phyloP scores from a whole-genome alignment of 2,329 filamentous ascomycete genomes.

The Colletotrichum horii region DNA sequence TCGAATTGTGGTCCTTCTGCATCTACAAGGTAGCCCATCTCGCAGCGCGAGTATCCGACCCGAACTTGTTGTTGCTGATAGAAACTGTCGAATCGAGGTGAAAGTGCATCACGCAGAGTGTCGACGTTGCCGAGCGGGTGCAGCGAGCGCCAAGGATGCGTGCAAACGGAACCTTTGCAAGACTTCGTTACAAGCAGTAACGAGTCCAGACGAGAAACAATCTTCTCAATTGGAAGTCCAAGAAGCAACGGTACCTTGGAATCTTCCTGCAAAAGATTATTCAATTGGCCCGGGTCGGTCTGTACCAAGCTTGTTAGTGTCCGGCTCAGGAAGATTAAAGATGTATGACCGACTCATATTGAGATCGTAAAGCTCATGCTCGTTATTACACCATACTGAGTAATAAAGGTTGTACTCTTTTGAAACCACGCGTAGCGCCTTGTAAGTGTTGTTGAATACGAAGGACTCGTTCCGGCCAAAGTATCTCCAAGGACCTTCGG shows the following conservation, averaged over 20 bases:
- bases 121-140: conserved; percentile 57
- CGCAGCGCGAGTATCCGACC: conserved; percentile 57
- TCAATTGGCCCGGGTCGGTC: neutral
- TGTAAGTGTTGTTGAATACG: conserved; percentile 55
- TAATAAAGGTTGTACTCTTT: conserved; percentile 59
- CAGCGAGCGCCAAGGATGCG: conserved; percentile 57
- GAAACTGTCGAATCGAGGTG: conserved; percentile 50
- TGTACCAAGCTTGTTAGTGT: neutral
- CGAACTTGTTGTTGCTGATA: conserved; percentile 51
- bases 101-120: conserved; percentile 53
- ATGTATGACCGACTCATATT: conserved; percentile 42
- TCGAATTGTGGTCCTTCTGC: conserved; percentile 56
- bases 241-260: neutral
- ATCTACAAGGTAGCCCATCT: conserved; percentile 57
- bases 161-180: conserved; percentile 56
- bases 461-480: conserved; percentile 22
- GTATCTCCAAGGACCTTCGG: conserved; percentile 27
- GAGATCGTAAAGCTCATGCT: conserved; percentile 54
- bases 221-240: conserved; percentile 34
- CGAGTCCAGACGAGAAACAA: conserved; percentile 56
- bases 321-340: neutral
- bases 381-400: conserved; percentile 58
- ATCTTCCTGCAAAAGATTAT: neutral
- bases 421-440: conserved; percentile 50
- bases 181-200: conserved; percentile 64